phyloP scores from a whole-genome alignment of 805 yeast genomes.

The Trichomonascus vanleenenianus region DNA sequence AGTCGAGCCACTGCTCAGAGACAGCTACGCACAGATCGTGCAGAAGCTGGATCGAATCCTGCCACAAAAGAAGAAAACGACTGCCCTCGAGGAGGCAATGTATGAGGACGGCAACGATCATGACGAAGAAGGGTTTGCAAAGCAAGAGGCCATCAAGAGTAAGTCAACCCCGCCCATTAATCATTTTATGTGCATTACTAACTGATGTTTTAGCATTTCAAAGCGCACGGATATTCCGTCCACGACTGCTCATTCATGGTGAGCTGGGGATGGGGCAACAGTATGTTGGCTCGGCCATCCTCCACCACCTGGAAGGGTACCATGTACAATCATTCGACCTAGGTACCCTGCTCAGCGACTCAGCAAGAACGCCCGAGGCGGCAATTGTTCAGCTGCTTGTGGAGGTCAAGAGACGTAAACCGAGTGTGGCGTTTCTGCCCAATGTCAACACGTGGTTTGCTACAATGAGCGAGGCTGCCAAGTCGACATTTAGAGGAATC shows the following conservation, averaged over 20 bases:
- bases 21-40: conserved; percentile 40
- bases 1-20: conserved; percentile 54
- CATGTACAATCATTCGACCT: conserved; percentile 83
- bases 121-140: conserved; percentile 56
- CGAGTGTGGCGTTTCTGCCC: conserved; percentile 78
- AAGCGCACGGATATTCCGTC: conserved; percentile 69
- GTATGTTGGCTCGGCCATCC: conserved; percentile 72
- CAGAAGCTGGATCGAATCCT: conserved; percentile 44
- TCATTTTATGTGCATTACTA: background rate
- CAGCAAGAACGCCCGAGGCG: conserved; percentile 76
- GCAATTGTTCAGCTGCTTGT: conserved; percentile 72
- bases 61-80: conserved; percentile 48
- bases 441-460: conserved; percentile 69
- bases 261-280: conserved; percentile 77
- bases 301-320: conserved; percentile 79
- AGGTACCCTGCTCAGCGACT: conserved; percentile 66
- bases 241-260: conserved; percentile 71
- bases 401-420: conserved; percentile 85
- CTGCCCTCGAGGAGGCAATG: conserved; percentile 62
- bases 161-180: background rate
- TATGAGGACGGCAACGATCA: conserved; percentile 50
- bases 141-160: conserved; percentile 50
- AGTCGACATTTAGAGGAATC: conserved; percentile 62
- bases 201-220: conserved; percentile 22
- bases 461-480: conserved; percentile 61